A percentile compares a stretch with the other conserved stretches of the same genome.
phyloP scores from a whole-genome alignment of 139 green algal genomes.

The Trebouxia sp. region DNA sequence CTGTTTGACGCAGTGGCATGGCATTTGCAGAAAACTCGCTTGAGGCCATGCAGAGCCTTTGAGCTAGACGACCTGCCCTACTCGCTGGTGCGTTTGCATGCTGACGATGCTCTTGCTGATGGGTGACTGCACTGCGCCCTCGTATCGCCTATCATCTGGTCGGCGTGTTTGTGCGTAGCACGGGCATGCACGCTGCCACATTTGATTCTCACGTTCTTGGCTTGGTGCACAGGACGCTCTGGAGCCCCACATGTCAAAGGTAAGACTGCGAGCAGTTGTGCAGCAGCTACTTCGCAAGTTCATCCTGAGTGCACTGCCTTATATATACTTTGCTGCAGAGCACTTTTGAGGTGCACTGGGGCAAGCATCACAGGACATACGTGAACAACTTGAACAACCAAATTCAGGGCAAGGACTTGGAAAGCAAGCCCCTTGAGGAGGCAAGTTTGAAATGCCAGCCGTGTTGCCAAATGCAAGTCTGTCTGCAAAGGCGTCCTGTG shows the following conservation, averaged over 20 bases:
- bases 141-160: not conserved
- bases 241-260: constrained; percentile 50
- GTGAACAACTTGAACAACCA: constrained; percentile 94
- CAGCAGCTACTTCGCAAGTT: not conserved
- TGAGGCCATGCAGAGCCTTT: constrained; percentile 38
- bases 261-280: not conserved
- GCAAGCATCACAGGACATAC: constrained; percentile 92
- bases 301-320: not conserved
- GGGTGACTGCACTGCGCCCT: not conserved
- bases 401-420: constrained; percentile 85
- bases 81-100: constrained; percentile 33
- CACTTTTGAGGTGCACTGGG: constrained; percentile 90
- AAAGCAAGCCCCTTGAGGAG: constrained; percentile 86
- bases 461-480: too few relatives aligned
- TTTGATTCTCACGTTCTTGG: not conserved
- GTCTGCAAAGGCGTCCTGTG: too few relatives aligned
- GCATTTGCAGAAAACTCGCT: constrained; percentile 2
- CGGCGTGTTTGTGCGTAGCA: not conserved
- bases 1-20: too few relatives aligned
- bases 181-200: not conserved
- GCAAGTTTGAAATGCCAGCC: too few relatives aligned
- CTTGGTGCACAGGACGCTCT: constrained; percentile 45
- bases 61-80: constrained; percentile 49
- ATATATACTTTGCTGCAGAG: constrained; percentile 31
- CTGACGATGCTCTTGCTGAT: not conserved